phyloP scores from a whole-genome alignment of 441 rosid species.

The Arabidopsis hybrid region DNA sequence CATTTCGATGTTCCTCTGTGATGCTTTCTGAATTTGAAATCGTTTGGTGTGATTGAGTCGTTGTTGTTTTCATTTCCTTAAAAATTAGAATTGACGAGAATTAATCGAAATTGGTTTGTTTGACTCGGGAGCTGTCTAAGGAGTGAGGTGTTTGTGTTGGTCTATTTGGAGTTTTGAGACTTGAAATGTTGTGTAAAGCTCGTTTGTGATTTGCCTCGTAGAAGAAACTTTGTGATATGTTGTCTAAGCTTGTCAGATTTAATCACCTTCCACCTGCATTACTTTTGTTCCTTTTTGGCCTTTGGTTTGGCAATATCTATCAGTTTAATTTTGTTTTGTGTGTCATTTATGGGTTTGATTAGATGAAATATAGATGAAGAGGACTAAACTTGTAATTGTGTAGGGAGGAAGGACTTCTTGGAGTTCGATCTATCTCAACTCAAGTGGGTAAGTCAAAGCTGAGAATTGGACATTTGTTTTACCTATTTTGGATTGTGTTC shows the following conservation, averaged over 20 bases:
- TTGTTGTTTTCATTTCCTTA: neutral
- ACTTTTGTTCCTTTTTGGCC: neutral
- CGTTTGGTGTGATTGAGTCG: slow-evolving; percentile 10
- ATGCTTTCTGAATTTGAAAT: neutral
- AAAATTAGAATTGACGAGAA: neutral
- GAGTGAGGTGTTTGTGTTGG: neutral
- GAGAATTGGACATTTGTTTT: neutral
- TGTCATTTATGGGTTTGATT: slow-evolving; percentile 7
- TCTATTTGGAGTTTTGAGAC: slow-evolving; percentile 15
- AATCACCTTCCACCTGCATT: neutral
- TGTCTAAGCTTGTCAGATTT: neutral
- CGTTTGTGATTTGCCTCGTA: neutral
- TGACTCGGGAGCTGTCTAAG: slow-evolving; percentile 1
- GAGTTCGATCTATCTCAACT: slow-evolving; percentile 82
- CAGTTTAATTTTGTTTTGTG: neutral
- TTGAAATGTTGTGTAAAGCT: slow-evolving; percentile 22
- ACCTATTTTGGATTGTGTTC: neutral
- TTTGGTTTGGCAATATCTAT: neutral
- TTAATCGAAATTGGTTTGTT: neutral
- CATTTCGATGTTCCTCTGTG: neutral
- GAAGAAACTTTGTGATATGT: slow-evolving; percentile 1
- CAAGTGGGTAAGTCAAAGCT: slow-evolving; percentile 71
- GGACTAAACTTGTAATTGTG: slow-evolving; percentile 33
- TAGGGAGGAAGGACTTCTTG: slow-evolving; percentile 82
- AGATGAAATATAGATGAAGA: slow-evolving; percentile 4